Evolutionary conservation across 2,329 filamentous ascomycete genomes (phyloP).

Genomic region (Neospermospora avenae): DNA sequence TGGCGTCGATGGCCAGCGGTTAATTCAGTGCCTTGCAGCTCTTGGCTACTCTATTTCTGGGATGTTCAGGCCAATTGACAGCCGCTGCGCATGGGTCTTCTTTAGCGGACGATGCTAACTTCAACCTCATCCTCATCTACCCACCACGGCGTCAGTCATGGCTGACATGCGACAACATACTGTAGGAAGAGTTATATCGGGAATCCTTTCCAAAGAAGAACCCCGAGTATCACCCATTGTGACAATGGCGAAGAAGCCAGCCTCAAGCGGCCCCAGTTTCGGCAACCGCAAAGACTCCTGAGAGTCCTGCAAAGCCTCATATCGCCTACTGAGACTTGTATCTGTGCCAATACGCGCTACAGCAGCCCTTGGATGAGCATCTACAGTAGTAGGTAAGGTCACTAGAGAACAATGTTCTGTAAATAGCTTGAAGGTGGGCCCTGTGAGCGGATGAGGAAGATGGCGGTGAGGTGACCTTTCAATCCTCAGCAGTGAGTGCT

Average conservation of each 20-base stretch:
- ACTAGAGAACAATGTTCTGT: neutral
- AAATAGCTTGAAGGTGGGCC: neutral
- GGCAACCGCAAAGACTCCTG: neutral
- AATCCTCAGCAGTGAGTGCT: neutral
- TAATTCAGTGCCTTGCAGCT: slow-evolving; percentile 13
- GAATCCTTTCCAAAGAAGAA: neutral
- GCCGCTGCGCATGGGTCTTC: slow-evolving; percentile 2
- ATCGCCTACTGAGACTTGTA: slow-evolving; percentile 13
- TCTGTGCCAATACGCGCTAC: slow-evolving; percentile 1
- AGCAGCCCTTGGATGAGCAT: no score
- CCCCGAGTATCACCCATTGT: neutral
- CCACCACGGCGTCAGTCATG: slow-evolving; percentile 11
- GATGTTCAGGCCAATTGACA: slow-evolving; percentile 4
- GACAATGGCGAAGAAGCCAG: neutral
- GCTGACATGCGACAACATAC: slow-evolving; percentile 17
- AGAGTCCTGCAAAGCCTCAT: slow-evolving; percentile 7
- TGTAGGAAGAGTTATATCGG: slow-evolving; percentile 14
- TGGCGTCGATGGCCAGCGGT: slow-evolving; percentile 17
- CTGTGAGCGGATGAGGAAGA: neutral
- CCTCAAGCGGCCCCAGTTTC: neutral
- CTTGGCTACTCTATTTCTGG: slow-evolving; percentile 20
- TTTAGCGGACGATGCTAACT: slow-evolving; percentile 17
- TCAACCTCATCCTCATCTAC: slow-evolving; percentile 16
- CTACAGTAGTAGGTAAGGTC: neutral
- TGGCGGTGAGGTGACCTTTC: neutral